phyloP scores from a whole-genome alignment of 495 filamentous ascomycete genomes.

The Chaetomium fimeti region DNA sequence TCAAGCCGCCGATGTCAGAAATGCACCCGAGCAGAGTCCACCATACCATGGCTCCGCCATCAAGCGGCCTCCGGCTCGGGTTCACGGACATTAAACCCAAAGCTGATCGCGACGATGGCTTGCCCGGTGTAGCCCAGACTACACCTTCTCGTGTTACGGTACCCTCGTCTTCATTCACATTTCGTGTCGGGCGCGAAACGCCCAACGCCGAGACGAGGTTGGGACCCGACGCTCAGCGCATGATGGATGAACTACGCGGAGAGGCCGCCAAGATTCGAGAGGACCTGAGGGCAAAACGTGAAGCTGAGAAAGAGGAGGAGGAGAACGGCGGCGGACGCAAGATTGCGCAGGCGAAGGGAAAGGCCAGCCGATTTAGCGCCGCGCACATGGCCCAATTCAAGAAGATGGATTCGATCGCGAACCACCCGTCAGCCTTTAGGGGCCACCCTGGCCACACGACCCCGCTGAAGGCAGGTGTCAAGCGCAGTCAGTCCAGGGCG shows the following conservation, averaged over 20 bases:
- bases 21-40: conserved; percentile 79
- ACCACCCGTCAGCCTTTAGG: conserved; percentile 77
- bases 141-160: conserved; percentile 51
- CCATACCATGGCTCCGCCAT: conserved; percentile 64
- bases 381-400: conserved; percentile 84
- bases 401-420: conserved; percentile 94
- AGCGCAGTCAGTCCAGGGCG: conserved; percentile 56
- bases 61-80: conserved; percentile 64
- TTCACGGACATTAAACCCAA: conserved; percentile 59
- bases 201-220: conserved; percentile 53
- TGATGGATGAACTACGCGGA: conserved; percentile 74
- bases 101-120: conserved; percentile 35
- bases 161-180: conserved; percentile 68
- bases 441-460: conserved; percentile 58
- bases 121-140: conserved; percentile 34
- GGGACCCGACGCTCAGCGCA: conserved; percentile 66
- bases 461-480: conserved; percentile 54
- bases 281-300: conserved; percentile 57
- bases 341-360: conserved; percentile 76
- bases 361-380: conserved; percentile 71
- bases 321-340: conserved; percentile 55
- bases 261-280: conserved; percentile 67
- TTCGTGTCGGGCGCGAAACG: conserved; percentile 58
- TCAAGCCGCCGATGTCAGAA: conserved; percentile 61
- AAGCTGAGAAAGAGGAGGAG: conserved; percentile 44